Base-by-base conservation (phyloP, 306 rosid genomes). In the Quercus wislizeni region DNA sequence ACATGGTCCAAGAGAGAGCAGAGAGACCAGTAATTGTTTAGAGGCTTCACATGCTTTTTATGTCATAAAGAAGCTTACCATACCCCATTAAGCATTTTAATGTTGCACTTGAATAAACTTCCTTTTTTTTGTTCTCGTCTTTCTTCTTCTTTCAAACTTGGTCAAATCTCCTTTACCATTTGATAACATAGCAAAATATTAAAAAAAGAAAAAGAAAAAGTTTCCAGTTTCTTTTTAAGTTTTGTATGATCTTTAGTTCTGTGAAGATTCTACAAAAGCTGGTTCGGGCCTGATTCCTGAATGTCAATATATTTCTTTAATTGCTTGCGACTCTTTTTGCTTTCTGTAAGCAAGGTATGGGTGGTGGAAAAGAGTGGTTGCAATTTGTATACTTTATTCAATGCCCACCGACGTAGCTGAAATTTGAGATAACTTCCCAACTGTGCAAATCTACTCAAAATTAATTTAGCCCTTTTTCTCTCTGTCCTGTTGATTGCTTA, bases 351-450 rank as follows among this genome's bases (percentile, higher is more conserved):
- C 35, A 25, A 81, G 69, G 55, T 6, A 25, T 25, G 63, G 74
- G 25, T 23, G 80, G 69, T 78, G 78, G 79, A 58, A 80, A 64
- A 78, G 5, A 71, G 15, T 20, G 55, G 74, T 18, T 56, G 17
- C 54, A 62, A 81, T 17, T 27, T 74, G 33, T 23, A 64, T 55
- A 54, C 51, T 19, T 68, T 27, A 61, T 7, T 38, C 46, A 38
- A 69, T 79, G 55, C 69, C 74, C 52, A 70, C 85, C 69, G 19
- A 49, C 54, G 33, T 12, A 35, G 63, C 35, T 46, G 27, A 15
- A 55, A 23, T 55, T 74, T 51, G 7, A 41, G 18, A 17, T 49
- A 55, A 14, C 72, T 55, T 6, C 62, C 77, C 83, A 74, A 78
- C 83, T 52, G 74, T 52, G 6, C 76, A 30, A 35, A 17, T 73